Evolutionary conservation across 257 asterid species (phyloP).

Genomic region (Echium plantagineum): DNA sequence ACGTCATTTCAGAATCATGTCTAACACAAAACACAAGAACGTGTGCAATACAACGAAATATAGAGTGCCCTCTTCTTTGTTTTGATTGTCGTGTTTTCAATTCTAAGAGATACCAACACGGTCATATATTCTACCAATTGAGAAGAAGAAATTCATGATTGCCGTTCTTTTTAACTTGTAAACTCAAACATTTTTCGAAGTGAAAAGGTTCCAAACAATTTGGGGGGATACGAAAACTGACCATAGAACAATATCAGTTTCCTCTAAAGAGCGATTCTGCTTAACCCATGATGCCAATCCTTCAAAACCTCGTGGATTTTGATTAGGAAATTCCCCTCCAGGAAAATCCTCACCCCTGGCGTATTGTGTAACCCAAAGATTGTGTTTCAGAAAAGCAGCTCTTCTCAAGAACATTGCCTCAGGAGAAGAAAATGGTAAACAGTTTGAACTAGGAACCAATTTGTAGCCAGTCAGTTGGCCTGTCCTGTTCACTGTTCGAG

Average conservation of each 20-base stretch:
- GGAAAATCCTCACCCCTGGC: slow-evolving; percentile 89
- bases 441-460: slow-evolving; percentile 82
- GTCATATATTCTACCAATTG: too few relatives aligned
- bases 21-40: too few relatives aligned
- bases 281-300: slow-evolving; percentile 92
- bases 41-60: too few relatives aligned
- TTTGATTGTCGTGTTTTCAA: too few relatives aligned
- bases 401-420: slow-evolving; percentile 91
- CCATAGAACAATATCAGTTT: slow-evolving; percentile 87
- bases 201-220: too few relatives aligned
- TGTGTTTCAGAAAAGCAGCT: slow-evolving; percentile 91
- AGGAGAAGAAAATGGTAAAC: slow-evolving; percentile 84
- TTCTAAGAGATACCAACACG: too few relatives aligned
- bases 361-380: slow-evolving; percentile 87
- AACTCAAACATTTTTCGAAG: too few relatives aligned
- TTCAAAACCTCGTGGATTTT: slow-evolving; percentile 93
- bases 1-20: too few relatives aligned
- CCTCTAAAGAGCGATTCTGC: slow-evolving; percentile 77
- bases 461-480: slow-evolving; percentile 91
- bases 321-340: slow-evolving; percentile 97
- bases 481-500: slow-evolving; percentile 75
- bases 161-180: too few relatives aligned
- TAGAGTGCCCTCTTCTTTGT: too few relatives aligned
- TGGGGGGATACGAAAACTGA: slow-evolving; percentile 14
- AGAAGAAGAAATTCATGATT: too few relatives aligned